Evolutionary conservation across 805 yeast species (phyloP).

Genomic region (Wickerhamomyces ciferrii): DNA sequence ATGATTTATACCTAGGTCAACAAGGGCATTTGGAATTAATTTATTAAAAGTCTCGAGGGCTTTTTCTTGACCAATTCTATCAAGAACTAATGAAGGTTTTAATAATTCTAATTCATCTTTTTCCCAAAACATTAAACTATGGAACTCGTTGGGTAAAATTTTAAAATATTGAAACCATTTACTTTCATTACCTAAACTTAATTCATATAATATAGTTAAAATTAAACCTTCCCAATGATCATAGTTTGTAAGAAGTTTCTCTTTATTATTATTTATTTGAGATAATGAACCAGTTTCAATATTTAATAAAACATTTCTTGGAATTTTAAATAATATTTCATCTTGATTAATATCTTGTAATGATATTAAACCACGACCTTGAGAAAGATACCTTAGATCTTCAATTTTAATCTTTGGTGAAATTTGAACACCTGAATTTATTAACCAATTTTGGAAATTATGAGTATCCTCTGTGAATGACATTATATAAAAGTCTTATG

Average conservation of each 20-base stretch:
- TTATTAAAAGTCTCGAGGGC: conserved; percentile 57
- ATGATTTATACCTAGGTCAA: conserved; percentile 31
- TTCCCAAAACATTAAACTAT: conserved; percentile 78
- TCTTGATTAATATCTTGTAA: conserved; percentile 49
- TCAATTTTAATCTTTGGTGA: conserved; percentile 53
- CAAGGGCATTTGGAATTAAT: conserved; percentile 35
- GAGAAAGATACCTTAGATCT: conserved; percentile 52
- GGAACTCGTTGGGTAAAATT: conserved; percentile 59
- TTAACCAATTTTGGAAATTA: conserved; percentile 41
- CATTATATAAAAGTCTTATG: too few species aligned
- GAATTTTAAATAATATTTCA: conserved; percentile 66
- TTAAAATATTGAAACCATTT: conserved; percentile 69
- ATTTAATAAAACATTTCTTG: conserved; percentile 52
- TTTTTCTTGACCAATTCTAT: conserved; percentile 64
- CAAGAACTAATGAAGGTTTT: conserved; percentile 64
- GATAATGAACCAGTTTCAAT: conserved; percentile 50
- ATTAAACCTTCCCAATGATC: conserved; percentile 80
- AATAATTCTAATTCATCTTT: conserved; percentile 51
- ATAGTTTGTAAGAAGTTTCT: conserved; percentile 32
- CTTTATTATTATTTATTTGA: conserved; percentile 26
- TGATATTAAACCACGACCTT: conserved; percentile 81
- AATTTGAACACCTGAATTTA: conserved; percentile 34
- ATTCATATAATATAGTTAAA: conserved; percentile 59
- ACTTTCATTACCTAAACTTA: conserved; percentile 38
- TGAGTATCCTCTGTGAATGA: conserved; percentile 28